Evolutionary conservation across 2,329 filamentous ascomycete genomes (phyloP), one percentile per base, ranked within the genome.

Genomic region (Myriosclerotinia duriaeana): DNA sequence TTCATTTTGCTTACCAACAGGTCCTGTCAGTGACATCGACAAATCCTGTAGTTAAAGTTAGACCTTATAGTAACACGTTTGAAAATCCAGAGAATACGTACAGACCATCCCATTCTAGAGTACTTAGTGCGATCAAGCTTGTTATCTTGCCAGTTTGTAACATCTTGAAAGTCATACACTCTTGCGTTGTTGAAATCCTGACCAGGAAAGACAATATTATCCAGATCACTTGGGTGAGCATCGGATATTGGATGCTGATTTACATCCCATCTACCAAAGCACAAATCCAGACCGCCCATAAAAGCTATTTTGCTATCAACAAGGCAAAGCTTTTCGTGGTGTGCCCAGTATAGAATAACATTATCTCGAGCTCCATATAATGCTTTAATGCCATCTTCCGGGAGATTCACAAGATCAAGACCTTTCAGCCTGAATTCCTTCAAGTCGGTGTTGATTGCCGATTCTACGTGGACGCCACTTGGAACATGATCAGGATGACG

Each of bases 181-280:
- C 88, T 84, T 34, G 92, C 92, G 72, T 97, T 96, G 79, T 97
- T 97, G 80, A 91, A 97, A 74, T 97, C 93, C 75, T 97, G 93
- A 0, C 93, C 93, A 0, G 92, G 91, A 77, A 94, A 97, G 14
- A 97, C 78, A 53, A 91, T 92, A 36, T 85, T 81, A 67, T 92
- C 86, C 34, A 96, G 76, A 76, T 96, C 85, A 3, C 86, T 86
- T 0, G 92, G 92, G 75, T 97, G 93, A 17, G 88, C 88, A 64
- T 77, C 75, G 15, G 92, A 86, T 70, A 97, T 92, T 1, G 90
- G 86, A 76, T 97, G 93, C 80, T 89, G 87, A 77, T 91, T 91
- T 8, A 91, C 96, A 73, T 97, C 93, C 86, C 91, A 97, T 74
- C 93, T 85, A 46, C 93, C 93, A 73, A 93, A 97, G 76, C 85